phyloP scores from a whole-genome alignment of 2,329 filamentous ascomycete species.

The Lachnellula arida region DNA sequence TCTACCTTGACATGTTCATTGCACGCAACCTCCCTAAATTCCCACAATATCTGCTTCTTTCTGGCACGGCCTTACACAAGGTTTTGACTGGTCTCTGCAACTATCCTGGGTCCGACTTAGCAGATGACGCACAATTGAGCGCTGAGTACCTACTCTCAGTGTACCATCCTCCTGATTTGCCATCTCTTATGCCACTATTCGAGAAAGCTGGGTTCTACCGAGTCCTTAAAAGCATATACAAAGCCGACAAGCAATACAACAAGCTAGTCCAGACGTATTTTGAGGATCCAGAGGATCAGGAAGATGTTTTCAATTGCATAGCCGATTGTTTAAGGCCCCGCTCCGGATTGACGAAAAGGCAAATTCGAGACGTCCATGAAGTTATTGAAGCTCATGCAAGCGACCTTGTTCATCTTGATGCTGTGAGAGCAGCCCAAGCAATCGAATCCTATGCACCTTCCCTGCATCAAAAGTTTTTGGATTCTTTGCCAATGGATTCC shows the following conservation, averaged over 20 bases:
- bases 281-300: constrained; percentile 73
- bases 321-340: constrained; percentile 65
- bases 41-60: constrained; percentile 87
- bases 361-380: constrained; percentile 64
- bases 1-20: constrained; percentile 98
- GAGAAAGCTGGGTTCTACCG: constrained; percentile 79
- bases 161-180: constrained; percentile 82
- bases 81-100: constrained; percentile 79
- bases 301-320: constrained; percentile 74
- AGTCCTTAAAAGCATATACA: constrained; percentile 86
- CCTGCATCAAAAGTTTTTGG: constrained; percentile 51
- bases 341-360: constrained; percentile 60
- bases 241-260: constrained; percentile 71
- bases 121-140: constrained; percentile 94
- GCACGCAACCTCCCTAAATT: constrained; percentile 95
- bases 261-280: constrained; percentile 78
- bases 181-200: constrained; percentile 71
- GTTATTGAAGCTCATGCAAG: constrained; percentile 53
- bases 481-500: constrained; percentile 47
- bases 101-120: constrained; percentile 74
- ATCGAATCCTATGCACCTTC: constrained; percentile 52
- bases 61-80: constrained; percentile 77
- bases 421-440: constrained; percentile 49
- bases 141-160: constrained; percentile 91
- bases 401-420: constrained; percentile 54